phyloP scores from a whole-genome alignment of 495 filamentous ascomycete species.

The Choiromyces venosus region DNA sequence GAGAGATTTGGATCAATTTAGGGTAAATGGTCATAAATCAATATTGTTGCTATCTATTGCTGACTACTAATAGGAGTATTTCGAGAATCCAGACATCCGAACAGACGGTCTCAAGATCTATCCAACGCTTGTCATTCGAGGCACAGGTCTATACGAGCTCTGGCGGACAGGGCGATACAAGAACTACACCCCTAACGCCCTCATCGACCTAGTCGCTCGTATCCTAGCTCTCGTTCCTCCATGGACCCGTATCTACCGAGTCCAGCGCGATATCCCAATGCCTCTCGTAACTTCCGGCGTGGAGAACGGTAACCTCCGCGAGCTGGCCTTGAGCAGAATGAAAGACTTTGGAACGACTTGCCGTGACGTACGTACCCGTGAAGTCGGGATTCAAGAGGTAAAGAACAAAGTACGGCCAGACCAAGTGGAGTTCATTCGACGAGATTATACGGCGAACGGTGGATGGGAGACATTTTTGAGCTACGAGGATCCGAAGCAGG shows the following conservation, averaged over 20 bases:
- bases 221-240: constrained; percentile 92
- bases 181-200: constrained; percentile 94
- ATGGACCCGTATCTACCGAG: constrained; percentile 97
- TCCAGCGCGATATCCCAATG: constrained; percentile 98
- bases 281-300: constrained; percentile 93
- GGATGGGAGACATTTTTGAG: constrained; percentile 98
- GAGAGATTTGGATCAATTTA: constrained; percentile 90
- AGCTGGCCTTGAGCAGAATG: constrained; percentile 88
- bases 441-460: constrained; percentile 89
- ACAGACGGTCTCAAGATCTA: constrained; percentile 99
- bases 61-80: constrained; percentile 61
- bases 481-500: constrained; percentile 97
- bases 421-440: constrained; percentile 91
- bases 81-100: constrained; percentile 90
- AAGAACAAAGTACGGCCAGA: constrained; percentile 96
- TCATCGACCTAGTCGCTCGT: constrained; percentile 90
- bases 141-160: constrained; percentile 92
- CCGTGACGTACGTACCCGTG: constrained; percentile 93
- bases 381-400: constrained; percentile 97
- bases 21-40: constrained; percentile 35
- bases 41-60: not conserved
- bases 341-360: constrained; percentile 98
- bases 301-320: constrained; percentile 94
- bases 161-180: constrained; percentile 97
- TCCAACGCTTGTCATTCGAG: constrained; percentile 93